phyloP scores from a whole-genome alignment of 2,329 filamentous ascomycete genomes.

The Cucurbitaria berberidis region DNA sequence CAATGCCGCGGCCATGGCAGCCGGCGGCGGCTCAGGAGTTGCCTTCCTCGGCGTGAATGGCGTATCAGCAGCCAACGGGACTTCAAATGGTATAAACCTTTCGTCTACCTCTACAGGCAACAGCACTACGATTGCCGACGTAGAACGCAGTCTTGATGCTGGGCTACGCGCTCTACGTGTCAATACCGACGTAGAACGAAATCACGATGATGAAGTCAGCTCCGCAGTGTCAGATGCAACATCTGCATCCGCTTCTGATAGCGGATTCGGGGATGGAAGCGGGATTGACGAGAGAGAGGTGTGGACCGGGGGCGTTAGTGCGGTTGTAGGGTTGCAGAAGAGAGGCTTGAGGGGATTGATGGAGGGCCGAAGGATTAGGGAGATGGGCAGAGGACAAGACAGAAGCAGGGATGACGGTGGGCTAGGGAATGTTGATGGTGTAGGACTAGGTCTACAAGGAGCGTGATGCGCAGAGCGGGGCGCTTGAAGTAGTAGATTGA shows the following conservation, averaged over 20 bases:
- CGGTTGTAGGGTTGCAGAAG: slow-evolving; percentile 95
- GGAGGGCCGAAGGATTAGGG: slow-evolving; percentile 87
- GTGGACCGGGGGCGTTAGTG: slow-evolving; percentile 82
- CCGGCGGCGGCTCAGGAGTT: slow-evolving; percentile 86
- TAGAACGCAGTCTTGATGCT: slow-evolving; percentile 40
- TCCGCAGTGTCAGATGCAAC: slow-evolving; percentile 40
- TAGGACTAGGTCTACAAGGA: slow-evolving; percentile 37
- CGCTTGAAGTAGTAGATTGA: slow-evolving; percentile 3
- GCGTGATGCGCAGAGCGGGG: slow-evolving; percentile 9
- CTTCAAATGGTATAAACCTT: slow-evolving; percentile 26
- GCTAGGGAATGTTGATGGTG: slow-evolving; percentile 30
- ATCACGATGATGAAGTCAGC: slow-evolving; percentile 44
- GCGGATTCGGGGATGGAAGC: slow-evolving; percentile 42
- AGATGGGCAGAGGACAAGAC: slow-evolving; percentile 61
- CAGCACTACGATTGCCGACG: slow-evolving; percentile 14
- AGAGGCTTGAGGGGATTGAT: slow-evolving; percentile 88
- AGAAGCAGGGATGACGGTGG: slow-evolving; percentile 38
- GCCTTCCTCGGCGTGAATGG: slow-evolving; percentile 59
- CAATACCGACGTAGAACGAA: slow-evolving; percentile 55
- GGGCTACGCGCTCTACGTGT: slow-evolving; percentile 54
- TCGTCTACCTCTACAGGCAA: slow-evolving; percentile 2
- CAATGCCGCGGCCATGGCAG: slow-evolving; percentile 97
- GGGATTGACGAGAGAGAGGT: slow-evolving; percentile 63
- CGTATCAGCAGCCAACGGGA: slow-evolving; percentile 33
- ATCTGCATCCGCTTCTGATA: slow-evolving; percentile 42